These are phyloP conservation scores for Polychytrium aggregatum DNA, from an alignment of 192 early-diverging fungal genomes.

Conservation along the genomic window DNA sequence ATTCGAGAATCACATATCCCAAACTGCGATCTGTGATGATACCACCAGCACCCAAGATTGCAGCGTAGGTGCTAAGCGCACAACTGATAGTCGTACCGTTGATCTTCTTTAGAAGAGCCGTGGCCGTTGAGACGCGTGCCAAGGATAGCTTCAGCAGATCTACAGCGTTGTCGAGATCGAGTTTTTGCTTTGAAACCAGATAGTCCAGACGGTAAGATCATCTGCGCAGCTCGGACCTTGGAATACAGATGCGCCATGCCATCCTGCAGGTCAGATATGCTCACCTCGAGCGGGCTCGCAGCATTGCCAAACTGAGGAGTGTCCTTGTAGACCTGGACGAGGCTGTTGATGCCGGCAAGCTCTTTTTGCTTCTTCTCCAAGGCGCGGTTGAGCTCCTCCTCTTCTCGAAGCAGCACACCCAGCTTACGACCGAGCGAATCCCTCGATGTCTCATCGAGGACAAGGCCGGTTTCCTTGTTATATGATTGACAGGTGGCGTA, in stretches of 20 bases:
- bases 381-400: conserved; percentile 10
- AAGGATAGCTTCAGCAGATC: conserved; percentile 21
- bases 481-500: neutral
- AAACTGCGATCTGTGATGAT: too few relatives aligned
- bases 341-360: conserved; percentile 13
- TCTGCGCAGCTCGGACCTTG: neutral
- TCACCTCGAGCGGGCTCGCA: conserved; percentile 17
- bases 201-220: neutral
- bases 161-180: conserved; percentile 28
- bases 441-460: conserved; percentile 33
- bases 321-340: conserved; percentile 20
- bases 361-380: conserved; percentile 24
- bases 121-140: too few relatives aligned
- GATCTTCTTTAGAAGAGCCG: too few relatives aligned
- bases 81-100: too few relatives aligned
- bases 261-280: neutral
- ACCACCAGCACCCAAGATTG: too few relatives aligned
- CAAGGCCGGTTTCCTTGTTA: conserved; percentile 7
- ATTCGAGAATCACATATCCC: too few relatives aligned
- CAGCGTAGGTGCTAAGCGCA: too few relatives aligned
- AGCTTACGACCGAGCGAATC: conserved; percentile 28
- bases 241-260: neutral
- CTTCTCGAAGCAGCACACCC: conserved; percentile 12
- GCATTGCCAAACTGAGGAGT: conserved; percentile 26
- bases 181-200: conserved; percentile 14